Conservation (phyloP, 2,329 filamentous ascomycete genomes). For the Aspergillus oerlinghausenensis region DNA sequence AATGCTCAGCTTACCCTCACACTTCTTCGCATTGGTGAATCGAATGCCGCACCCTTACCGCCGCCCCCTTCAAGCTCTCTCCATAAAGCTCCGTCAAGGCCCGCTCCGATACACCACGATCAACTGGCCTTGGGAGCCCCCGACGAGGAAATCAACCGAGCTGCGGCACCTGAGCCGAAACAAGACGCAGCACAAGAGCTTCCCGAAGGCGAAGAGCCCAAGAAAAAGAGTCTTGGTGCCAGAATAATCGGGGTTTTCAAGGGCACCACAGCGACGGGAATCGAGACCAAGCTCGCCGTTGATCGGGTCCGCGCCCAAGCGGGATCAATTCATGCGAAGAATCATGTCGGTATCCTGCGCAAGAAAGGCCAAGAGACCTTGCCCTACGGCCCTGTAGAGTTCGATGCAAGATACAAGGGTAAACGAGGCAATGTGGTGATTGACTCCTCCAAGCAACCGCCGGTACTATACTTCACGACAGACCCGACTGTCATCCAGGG, state of each 20-base stretch:
- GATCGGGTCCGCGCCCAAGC: constrained; percentile 65
- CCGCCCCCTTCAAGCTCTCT: constrained; percentile 47
- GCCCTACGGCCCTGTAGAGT: constrained; percentile 64
- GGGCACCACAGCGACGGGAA: constrained; percentile 62
- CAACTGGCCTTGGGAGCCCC: constrained; percentile 58
- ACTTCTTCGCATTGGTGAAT: constrained; percentile 74
- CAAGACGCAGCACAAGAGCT: constrained; percentile 11
- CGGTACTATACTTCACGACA: constrained; percentile 57
- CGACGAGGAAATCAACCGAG: constrained; percentile 61
- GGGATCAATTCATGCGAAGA: constrained; percentile 58
- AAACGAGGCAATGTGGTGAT: constrained; percentile 70
- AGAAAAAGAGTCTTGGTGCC: constrained; percentile 37
- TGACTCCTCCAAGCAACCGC: constrained; percentile 33
- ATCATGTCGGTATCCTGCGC: constrained; percentile 66
- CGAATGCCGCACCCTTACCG: constrained; percentile 72
- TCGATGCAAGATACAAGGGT: constrained; percentile 65
- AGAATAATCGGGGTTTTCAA: constrained; percentile 63
- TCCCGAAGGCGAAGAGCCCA: neutral
- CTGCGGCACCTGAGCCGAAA: constrained; percentile 52
- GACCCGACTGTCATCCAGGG: constrained; percentile 33
- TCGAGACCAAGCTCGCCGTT: constrained; percentile 67
- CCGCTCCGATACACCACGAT: constrained; percentile 50
- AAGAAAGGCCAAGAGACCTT: constrained; percentile 36
- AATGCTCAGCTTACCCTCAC: constrained; percentile 81
- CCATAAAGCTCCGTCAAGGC: constrained; percentile 45